Evolutionary conservation across 805 yeast species (phyloP).

Genomic region (Metschnikowia gelsemii): DNA sequence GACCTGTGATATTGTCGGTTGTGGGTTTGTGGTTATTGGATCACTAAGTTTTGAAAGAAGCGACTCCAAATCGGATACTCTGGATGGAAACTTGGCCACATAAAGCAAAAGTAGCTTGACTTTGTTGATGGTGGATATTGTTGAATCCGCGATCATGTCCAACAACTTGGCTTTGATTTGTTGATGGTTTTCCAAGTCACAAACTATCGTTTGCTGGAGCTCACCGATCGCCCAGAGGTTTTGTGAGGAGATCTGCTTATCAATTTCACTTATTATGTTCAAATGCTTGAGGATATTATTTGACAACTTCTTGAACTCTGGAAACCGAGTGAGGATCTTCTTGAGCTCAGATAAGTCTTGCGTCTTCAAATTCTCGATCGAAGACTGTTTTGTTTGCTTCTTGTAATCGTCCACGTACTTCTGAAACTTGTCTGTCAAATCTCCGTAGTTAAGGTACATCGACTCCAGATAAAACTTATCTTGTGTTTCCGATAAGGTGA

Average conservation of each 20-base stretch:
- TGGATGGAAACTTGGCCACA: conserved; percentile 63
- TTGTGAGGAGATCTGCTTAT: conserved; percentile 60
- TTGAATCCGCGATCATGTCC: conserved; percentile 45
- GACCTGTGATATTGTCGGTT: conserved; percentile 36
- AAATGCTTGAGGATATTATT: conserved; percentile 91
- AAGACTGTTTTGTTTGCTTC: conserved; percentile 67
- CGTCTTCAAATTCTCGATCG: conserved; percentile 55
- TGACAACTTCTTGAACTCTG: conserved; percentile 86
- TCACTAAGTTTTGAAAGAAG: conserved; percentile 32
- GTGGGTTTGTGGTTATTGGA: conserved; percentile 28
- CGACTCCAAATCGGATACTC: conserved; percentile 24
- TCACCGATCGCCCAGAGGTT: conserved; percentile 85
- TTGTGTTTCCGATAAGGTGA: conserved; percentile 54
- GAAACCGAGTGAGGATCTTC: conserved; percentile 85
- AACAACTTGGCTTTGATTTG: conserved; percentile 52
- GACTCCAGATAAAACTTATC: conserved; percentile 79
- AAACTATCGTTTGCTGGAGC: conserved; percentile 80
- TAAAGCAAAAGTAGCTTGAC: conserved; percentile 72
- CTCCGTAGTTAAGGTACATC: conserved; percentile 92
- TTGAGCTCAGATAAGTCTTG: conserved; percentile 84
- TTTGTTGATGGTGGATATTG: conserved; percentile 55
- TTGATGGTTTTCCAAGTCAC: conserved; percentile 42
- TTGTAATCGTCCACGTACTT: conserved; percentile 82
- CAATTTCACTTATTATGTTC: conserved; percentile 83
- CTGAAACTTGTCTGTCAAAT: conserved; percentile 83